phyloP scores from a whole-genome alignment of 2,329 filamentous ascomycete species.

The Rutstroemia sp. region DNA sequence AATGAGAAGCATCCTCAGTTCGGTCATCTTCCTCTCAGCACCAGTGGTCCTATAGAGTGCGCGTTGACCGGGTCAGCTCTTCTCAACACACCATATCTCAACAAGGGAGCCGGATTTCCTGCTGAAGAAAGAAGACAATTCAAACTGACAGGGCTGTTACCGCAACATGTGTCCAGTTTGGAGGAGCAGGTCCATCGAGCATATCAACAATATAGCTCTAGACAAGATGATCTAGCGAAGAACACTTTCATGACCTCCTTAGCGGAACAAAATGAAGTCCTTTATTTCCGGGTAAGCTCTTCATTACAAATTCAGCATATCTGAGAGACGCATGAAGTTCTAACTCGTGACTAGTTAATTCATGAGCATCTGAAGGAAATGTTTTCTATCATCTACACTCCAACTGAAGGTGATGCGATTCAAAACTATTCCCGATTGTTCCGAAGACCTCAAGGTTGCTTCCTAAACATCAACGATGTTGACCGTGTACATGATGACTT shows the following conservation, averaged over 20 bases:
- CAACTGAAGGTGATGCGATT: constrained; percentile 84
- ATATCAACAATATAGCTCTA: constrained; percentile 68
- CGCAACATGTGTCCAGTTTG: constrained; percentile 63
- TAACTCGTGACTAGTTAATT: constrained; percentile 47
- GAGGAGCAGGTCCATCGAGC: constrained; percentile 71
- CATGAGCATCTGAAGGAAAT: constrained; percentile 77
- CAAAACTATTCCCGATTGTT: constrained; percentile 77
- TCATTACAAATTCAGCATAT: background rate
- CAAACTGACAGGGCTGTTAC: constrained; percentile 65
- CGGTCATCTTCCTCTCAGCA: constrained; percentile 40
- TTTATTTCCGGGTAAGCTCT: constrained; percentile 62
- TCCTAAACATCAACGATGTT: constrained; percentile 64
- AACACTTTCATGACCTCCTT: constrained; percentile 83
- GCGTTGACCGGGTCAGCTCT: constrained; percentile 45
- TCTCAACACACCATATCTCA: constrained; percentile 61
- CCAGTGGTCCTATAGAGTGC: constrained; percentile 42
- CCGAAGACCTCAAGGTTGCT: constrained; percentile 71
- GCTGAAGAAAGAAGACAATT: constrained; percentile 61
- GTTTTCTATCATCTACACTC: constrained; percentile 87
- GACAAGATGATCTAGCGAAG: constrained; percentile 62
- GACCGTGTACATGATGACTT: constrained; percentile 60
- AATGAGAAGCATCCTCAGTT: constrained; percentile 32
- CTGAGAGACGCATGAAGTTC: background rate
- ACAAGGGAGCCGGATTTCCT: constrained; percentile 78
- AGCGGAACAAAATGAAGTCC: constrained; percentile 77